Percentiles rank a stretch among this genome's conserved stretches.
Conservation (phyloP, 441 rosid genomes). For the Aleurites moluccanus region DNA sequence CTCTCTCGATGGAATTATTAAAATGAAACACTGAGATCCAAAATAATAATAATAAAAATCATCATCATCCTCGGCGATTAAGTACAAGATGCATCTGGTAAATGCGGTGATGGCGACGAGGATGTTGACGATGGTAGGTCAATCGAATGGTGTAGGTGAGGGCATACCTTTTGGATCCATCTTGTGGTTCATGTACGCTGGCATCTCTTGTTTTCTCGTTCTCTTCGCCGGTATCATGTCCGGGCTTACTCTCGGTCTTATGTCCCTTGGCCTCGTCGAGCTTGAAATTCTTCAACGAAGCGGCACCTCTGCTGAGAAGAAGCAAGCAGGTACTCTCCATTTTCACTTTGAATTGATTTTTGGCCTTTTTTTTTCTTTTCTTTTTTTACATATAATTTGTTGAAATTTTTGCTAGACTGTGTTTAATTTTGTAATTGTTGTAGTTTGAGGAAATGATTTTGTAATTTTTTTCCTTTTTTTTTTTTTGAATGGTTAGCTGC, state of each 20-base stretch:
- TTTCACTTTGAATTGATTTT: not conserved
- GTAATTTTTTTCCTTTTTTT: not conserved
- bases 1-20: too few species aligned
- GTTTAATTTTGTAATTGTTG: not conserved
- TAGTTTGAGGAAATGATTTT: not conserved
- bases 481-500: slow-evolving; percentile 43
- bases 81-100: slow-evolving; percentile 45
- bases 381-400: not conserved
- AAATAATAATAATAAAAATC: not conserved
- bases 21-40: not conserved
- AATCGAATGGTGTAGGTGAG: slow-evolving; percentile 32
- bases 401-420: not conserved
- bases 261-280: slow-evolving; percentile 87
- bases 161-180: slow-evolving; percentile 50
- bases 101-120: slow-evolving; percentile 61
- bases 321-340: slow-evolving; percentile 56
- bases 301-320: slow-evolving; percentile 69
- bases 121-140: slow-evolving; percentile 41
- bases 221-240: slow-evolving; percentile 92
- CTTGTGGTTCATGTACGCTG: slow-evolving; percentile 67
- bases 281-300: slow-evolving; percentile 83
- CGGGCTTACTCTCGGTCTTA: slow-evolving; percentile 76
- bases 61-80: not conserved
- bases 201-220: slow-evolving; percentile 73
- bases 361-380: too few species aligned